These are phyloP conservation scores for Erysiphe pulchra DNA, from an alignment of 2,329 filamentous ascomycete species.

Conservation along the genomic window DNA sequence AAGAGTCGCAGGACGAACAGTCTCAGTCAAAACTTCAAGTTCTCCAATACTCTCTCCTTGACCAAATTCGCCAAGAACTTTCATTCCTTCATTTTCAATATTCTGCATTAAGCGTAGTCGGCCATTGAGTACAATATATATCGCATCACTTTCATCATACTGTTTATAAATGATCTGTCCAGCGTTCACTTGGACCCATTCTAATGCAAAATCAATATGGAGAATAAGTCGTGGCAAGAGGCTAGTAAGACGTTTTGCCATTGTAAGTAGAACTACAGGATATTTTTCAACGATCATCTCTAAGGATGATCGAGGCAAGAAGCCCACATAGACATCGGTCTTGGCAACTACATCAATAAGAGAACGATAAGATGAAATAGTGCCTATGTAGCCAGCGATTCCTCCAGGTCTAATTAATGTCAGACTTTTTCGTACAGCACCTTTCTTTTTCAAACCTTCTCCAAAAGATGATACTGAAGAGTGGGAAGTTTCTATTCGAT, in stretches of 20 bases:
- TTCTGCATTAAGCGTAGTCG: conserved; percentile 68
- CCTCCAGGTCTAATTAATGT: conserved; percentile 87
- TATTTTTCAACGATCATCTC: conserved; percentile 85
- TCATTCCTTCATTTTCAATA: conserved; percentile 54
- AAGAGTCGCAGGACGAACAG: conserved; percentile 64
- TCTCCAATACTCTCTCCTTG: conserved; percentile 96
- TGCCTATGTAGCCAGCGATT: conserved; percentile 80
- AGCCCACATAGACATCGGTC: conserved; percentile 94
- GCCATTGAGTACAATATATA: conserved; percentile 92
- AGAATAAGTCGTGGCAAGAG: conserved; percentile 72
- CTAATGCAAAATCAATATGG: conserved; percentile 92
- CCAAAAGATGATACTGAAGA: conserved; percentile 8
- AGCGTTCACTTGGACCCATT: conserved; percentile 93
- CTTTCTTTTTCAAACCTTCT: conserved; percentile 17
- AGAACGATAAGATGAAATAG: conserved; percentile 80
- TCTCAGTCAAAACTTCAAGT: conserved; percentile 89
- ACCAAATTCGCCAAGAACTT: conserved; percentile 73
- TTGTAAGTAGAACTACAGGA: conserved; percentile 74
- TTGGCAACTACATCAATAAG: conserved; percentile 95
- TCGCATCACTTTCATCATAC: conserved; percentile 87
- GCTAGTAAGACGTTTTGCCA: conserved; percentile 83
- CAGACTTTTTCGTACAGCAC: conserved; percentile 39
- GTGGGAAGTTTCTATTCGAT: conserved; percentile 17
- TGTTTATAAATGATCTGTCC: conserved; percentile 89
- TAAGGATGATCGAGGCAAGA: conserved; percentile 59